Evolutionary conservation across 768 basidiomycete species (phyloP).

Genomic region (Kwoniella sp.): DNA sequence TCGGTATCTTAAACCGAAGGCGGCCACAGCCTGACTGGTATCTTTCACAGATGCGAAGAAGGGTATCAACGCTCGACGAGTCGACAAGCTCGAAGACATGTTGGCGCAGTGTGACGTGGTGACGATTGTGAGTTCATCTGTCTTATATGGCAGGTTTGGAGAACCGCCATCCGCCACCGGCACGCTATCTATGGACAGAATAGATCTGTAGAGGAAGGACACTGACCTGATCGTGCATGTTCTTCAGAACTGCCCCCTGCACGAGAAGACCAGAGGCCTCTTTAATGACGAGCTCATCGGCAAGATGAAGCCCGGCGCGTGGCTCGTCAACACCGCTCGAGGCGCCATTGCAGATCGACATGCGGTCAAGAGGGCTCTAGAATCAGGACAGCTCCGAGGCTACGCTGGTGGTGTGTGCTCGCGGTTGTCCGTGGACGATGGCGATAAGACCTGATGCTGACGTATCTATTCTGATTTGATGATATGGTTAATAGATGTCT

Average conservation of each 20-base stretch:
- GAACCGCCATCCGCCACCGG: too few species aligned
- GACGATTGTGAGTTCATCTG: slow-evolving; percentile 44
- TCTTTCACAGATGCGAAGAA: slow-evolving; percentile 61
- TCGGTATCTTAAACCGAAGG: background rate
- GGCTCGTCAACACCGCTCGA: slow-evolving; percentile 83
- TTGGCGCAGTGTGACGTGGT: slow-evolving; percentile 53
- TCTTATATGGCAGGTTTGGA: background rate
- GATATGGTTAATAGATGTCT: slow-evolving; percentile 24
- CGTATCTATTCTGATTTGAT: background rate
- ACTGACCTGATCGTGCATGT: too few species aligned
- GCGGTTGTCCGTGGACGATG: too few species aligned
- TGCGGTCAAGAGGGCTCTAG: slow-evolving; percentile 79
- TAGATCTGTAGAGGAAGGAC: background rate
- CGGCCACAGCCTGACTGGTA: slow-evolving; percentile 19
- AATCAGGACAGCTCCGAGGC: slow-evolving; percentile 78
- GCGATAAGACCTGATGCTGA: too few species aligned
- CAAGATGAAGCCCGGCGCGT: slow-evolving; percentile 85
- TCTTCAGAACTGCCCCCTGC: slow-evolving; percentile 59
- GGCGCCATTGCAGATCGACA: slow-evolving; percentile 86
- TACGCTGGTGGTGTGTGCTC: slow-evolving; percentile 62
- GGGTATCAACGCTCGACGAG: slow-evolving; percentile 62
- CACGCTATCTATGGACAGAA: background rate
- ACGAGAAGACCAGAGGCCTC: slow-evolving; percentile 78
- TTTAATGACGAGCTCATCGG: slow-evolving; percentile 78
- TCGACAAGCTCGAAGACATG: slow-evolving; percentile 76